Evolutionary conservation across 2,329 filamentous ascomycete species (phyloP), one percentile per base, ranked within the genome.

Genomic region (Botrytis squamosa): DNA sequence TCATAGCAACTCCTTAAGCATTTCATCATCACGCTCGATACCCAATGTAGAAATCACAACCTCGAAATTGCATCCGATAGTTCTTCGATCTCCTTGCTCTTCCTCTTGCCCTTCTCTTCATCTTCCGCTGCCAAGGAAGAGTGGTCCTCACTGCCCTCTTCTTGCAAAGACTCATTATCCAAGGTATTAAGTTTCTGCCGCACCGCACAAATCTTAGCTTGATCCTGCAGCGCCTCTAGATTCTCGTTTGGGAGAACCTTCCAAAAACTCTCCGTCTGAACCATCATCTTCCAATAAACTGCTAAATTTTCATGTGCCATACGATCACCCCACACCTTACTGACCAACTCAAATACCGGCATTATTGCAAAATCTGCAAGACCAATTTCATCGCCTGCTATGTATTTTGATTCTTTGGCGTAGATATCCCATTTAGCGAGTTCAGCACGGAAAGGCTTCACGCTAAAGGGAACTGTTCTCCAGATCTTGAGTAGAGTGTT

Each of bases 351-450:
- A 74, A 91, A 77, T 22, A 88, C 83, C 0, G 89, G 88, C 86
- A 87, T 89, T 5, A 89, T 78, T 0, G 86, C 87, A 78, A 86
- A 90, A 79, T 91, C 89, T 0, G 85, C 85, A 2, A 90, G 78
- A 2, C 83, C 82, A 0, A 85, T 77, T 12, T 66, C 69, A 0
- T 74, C 75, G 0, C 85, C 86, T 0, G 85, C 85, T 33, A 89
- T 84, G 77, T 85, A 88, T 20, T 80, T 75, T 44, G 73, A 66
- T 60, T 72, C 63, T 25, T 70, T 64, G 8, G 76, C 74, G 70
- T 73, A 75, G 9, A n/a, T 59, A 6, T 78, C 77, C 76, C 77
- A 80, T 14, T 74, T 70, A 12, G 77, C 76, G n/a, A 82, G 79
- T 66, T 83, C 83, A 0, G 60, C 33, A 9, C 70, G 73, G 70